Conservation (phyloP, 179 eudicot genomes). For the Kewa caespitosa region DNA sequence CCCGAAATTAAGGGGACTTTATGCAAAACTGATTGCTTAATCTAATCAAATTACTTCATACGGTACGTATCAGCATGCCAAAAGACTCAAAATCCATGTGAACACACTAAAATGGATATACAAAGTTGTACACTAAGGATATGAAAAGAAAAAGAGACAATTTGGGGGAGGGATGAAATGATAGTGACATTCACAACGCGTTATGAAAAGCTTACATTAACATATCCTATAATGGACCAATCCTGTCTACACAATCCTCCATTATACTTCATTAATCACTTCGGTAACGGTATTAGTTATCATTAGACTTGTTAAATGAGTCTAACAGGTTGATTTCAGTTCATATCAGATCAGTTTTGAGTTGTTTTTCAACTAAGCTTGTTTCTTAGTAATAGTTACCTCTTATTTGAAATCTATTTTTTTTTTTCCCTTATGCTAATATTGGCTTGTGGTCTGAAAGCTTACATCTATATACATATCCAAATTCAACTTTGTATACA, state of each 20-base stretch:
- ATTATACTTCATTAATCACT: neutral
- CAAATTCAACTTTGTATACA: too few relatives aligned
- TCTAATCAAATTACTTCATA: neutral
- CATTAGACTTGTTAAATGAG: neutral
- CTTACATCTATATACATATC: too few relatives aligned
- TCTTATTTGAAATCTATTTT: too few relatives aligned
- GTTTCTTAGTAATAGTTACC: too few relatives aligned
- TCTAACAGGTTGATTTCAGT: too few relatives aligned
- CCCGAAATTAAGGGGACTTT: neutral
- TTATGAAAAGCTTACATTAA: slow-evolving; percentile 6
- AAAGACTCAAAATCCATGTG: neutral
- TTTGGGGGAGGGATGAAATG: neutral
- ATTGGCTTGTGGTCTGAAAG: neutral
- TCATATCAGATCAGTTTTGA: too few relatives aligned
- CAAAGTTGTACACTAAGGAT: neutral
- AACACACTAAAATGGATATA: slow-evolving; percentile 5
- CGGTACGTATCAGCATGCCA: neutral
- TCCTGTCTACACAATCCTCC: neutral
- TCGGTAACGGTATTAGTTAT: neutral
- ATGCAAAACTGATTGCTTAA: neutral
- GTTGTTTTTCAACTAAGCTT: too few relatives aligned
- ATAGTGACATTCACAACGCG: neutral
- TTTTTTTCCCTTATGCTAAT: too few relatives aligned
- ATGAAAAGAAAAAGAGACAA: neutral
- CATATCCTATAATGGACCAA: neutral